Base-by-base conservation (phyloP, 2,329 filamentous ascomycete species). In the Fusarium xylarioides region DNA sequence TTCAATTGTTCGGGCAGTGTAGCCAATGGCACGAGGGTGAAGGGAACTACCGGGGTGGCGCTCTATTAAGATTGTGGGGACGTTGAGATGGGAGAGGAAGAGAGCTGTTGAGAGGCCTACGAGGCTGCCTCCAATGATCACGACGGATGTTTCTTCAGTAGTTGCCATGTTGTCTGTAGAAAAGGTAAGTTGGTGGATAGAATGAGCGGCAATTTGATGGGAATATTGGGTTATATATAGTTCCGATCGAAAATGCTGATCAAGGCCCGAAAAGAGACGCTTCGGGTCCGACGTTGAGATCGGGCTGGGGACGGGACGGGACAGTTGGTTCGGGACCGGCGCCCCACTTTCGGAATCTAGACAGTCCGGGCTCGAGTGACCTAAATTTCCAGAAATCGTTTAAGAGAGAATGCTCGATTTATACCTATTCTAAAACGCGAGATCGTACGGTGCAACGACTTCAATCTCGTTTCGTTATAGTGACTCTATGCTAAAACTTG, bases 91-190 rank as follows among this genome's bases (percentile, higher is more conserved):
- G 18, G 80, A 72, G 50, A 84, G 79, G 61, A 80, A 81, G 34
- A 85, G 75, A 4, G 82, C 80, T 34, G 81, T 79, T 5, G 79
- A 80, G 16, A 85, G 79, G 28, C 83, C 83, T 30, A 83, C 81
- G 4, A 84, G 79, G 34, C 81, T 81, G 21, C 80, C 82, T 21
- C 83, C 83, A 5, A 85, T 74, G 32, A 85, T 79, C 15, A 84
- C 76, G 40, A 84, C 74, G n/a, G 68, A 67, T 3, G 71, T 74
- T 34, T 74, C 54, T 21, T 68, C n/a, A 8, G 14, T 42, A 14
- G 19, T 19, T 18, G 21, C 4, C 57, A 60, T 59, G 2, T 28
- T 23, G 15, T 18, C 2, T 32, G 11, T 32, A n/a, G 9, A 32
- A 32, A 30, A 9, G 28, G 18, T 32, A n/a, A 2, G 4, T 18